Evolutionary conservation across 495 filamentous ascomycete species (phyloP).

Genomic region (Corynascus novoguineensis): DNA sequence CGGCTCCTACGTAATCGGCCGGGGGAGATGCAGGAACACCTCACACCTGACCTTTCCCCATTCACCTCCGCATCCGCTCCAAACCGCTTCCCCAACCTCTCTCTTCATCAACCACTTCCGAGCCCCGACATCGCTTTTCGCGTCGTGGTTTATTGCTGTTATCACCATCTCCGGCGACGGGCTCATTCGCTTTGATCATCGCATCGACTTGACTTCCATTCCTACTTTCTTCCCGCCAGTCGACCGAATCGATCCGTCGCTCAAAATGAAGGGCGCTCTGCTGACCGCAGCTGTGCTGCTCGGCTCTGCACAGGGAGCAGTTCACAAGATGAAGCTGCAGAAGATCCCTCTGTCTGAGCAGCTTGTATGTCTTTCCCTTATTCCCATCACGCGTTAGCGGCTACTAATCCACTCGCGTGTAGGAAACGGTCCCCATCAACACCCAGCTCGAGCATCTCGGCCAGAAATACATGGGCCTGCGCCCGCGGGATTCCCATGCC

Average conservation of each 20-base stretch:
- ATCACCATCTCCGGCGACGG: neutral
- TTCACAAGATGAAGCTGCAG: constrained; percentile 94
- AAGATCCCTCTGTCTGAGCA: constrained; percentile 92
- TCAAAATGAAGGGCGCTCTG: constrained; percentile 75
- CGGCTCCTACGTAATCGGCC: constrained; percentile 17
- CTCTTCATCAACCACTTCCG: constrained; percentile 4
- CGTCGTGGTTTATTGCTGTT: neutral
- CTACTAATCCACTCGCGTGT: constrained; percentile 17
- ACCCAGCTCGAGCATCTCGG: constrained; percentile 74
- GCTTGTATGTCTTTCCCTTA: constrained; percentile 57
- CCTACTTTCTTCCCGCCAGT: neutral
- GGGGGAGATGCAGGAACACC: constrained; percentile 15
- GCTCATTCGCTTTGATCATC: neutral
- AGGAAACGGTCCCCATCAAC: constrained; percentile 74
- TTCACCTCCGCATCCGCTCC: constrained; percentile 1
- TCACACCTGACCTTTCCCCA: constrained; percentile 9
- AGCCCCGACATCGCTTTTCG: constrained; percentile 1
- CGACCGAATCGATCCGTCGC: constrained; percentile 20
- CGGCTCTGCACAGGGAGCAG: constrained; percentile 71
- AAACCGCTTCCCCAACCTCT: constrained; percentile 5
- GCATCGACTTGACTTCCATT: neutral
- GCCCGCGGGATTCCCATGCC: constrained; percentile 55
- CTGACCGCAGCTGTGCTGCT: constrained; percentile 75
- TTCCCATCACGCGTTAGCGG: neutral
- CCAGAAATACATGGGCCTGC: constrained; percentile 90